Evolutionary conservation across 495 filamentous ascomycete genomes (phyloP).

Genomic region (Penicillium roqueforti): DNA sequence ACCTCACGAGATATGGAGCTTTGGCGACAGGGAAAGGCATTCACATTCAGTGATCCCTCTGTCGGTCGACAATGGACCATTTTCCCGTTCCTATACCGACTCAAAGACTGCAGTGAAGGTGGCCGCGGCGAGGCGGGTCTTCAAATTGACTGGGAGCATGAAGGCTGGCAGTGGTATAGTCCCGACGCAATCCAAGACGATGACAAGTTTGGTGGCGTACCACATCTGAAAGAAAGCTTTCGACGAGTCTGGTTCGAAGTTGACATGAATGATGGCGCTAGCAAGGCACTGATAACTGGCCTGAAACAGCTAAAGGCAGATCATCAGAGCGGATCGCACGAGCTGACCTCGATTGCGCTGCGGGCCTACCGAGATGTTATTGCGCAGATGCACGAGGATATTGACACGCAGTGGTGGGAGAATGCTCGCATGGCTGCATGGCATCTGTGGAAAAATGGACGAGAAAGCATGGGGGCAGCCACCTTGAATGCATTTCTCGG

Average conservation of each 20-base stretch:
- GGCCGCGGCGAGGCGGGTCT: slow-evolving; percentile 39
- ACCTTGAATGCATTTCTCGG: slow-evolving; percentile 50
- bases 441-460: slow-evolving; percentile 60
- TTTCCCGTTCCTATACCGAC: slow-evolving; percentile 56
- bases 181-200: slow-evolving; percentile 41
- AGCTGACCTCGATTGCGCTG: slow-evolving; percentile 50
- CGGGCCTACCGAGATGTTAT: slow-evolving; percentile 43
- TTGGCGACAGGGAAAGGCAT: slow-evolving; percentile 56
- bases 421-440: slow-evolving; percentile 54
- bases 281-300: slow-evolving; percentile 39
- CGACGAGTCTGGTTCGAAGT: slow-evolving; percentile 54
- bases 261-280: slow-evolving; percentile 37
- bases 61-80: slow-evolving; percentile 58
- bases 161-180: slow-evolving; percentile 52
- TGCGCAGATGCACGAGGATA: slow-evolving; percentile 14
- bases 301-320: slow-evolving; percentile 47
- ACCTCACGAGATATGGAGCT: slow-evolving; percentile 41
- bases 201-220: slow-evolving; percentile 47
- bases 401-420: slow-evolving; percentile 46
- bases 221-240: slow-evolving; percentile 52
- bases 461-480: slow-evolving; percentile 60
- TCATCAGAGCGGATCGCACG: slow-evolving; percentile 53
- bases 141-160: slow-evolving; percentile 61
- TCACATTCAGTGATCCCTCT: slow-evolving; percentile 49
- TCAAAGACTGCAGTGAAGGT: slow-evolving; percentile 33